Conservation (phyloP, 2,329 filamentous ascomycete species). For the Sphaerulina populicola region DNA sequence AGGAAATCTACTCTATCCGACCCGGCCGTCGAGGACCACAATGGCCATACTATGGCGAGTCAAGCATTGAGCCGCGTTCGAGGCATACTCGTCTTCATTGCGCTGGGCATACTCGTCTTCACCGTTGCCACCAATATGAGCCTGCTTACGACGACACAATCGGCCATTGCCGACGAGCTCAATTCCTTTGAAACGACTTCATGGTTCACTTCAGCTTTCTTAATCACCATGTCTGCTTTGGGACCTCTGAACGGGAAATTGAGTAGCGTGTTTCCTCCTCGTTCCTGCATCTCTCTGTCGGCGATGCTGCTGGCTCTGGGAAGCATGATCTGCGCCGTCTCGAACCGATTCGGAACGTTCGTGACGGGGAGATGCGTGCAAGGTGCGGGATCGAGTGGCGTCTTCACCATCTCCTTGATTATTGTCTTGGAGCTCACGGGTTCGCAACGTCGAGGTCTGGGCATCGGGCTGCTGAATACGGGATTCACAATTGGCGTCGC, state of each 20-base stretch:
- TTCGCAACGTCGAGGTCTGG: slow-evolving; percentile 60
- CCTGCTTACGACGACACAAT: slow-evolving; percentile 73
- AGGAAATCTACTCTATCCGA: not conserved
- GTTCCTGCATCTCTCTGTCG: slow-evolving; percentile 55
- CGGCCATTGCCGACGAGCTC: slow-evolving; percentile 64
- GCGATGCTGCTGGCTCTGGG: slow-evolving; percentile 54
- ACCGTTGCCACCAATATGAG: slow-evolving; percentile 59
- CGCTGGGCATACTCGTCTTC: slow-evolving; percentile 31
- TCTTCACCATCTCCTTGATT: slow-evolving; percentile 66
- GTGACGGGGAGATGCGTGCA: slow-evolving; percentile 59
- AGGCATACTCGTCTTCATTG: slow-evolving; percentile 17
- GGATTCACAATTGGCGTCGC: slow-evolving; percentile 64
- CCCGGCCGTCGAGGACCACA: not conserved
- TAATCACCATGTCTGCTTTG: slow-evolving; percentile 54
- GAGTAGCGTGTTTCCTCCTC: slow-evolving; percentile 63
- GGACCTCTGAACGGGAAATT: slow-evolving; percentile 65
- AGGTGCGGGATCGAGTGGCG: slow-evolving; percentile 61
- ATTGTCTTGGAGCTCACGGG: slow-evolving; percentile 66
- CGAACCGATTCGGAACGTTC: slow-evolving; percentile 54
- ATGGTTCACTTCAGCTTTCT: slow-evolving; percentile 75
- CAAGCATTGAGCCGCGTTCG: slow-evolving; percentile 21
- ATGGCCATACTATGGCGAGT: slow-evolving; percentile 21
- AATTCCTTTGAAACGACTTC: slow-evolving; percentile 63
- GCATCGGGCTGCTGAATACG: slow-evolving; percentile 65
- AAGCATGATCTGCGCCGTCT: slow-evolving; percentile 55